These are phyloP conservation scores for Iodosphaeria phyllophila DNA, from an alignment of 2,329 filamentous ascomycete genomes.

Conservation along the genomic window DNA sequence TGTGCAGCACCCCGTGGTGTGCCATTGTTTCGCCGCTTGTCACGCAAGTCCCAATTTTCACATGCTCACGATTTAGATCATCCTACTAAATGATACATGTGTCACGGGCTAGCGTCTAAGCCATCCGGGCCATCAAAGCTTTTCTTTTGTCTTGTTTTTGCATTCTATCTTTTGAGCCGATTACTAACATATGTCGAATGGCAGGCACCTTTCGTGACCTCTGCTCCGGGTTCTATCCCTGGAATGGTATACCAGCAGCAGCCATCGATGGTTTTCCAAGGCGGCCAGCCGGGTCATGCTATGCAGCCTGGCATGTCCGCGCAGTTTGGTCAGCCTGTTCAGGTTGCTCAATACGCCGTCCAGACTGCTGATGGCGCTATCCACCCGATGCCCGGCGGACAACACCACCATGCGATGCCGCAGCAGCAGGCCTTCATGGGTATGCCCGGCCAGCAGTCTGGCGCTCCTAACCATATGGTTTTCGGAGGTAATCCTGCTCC, in stretches of 20 bases:
- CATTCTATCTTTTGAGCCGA: too few relatives aligned
- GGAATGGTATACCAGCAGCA: constrained; percentile 7
- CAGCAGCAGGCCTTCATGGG: constrained; percentile 2
- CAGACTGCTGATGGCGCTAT: too few relatives aligned
- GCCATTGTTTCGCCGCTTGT: too few relatives aligned
- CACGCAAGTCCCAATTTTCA: too few relatives aligned
- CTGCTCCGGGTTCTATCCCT: constrained; percentile 6
- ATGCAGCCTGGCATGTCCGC: constrained; percentile 1
- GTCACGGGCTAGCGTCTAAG: too few relatives aligned
- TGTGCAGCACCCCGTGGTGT: too few relatives aligned
- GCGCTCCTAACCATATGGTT: constrained; percentile 1
- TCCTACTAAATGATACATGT: too few relatives aligned
- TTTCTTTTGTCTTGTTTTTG: too few relatives aligned
- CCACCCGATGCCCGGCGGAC: constrained; percentile 1
- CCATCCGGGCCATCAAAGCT: too few relatives aligned
- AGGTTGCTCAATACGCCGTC: neutral
- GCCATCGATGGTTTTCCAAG: constrained; percentile 5
- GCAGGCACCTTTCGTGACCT: constrained; percentile 4
- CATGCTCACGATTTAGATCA: too few relatives aligned
- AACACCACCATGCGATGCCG: neutral
- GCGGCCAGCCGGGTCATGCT: constrained; percentile 1
- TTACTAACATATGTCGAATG: neutral
- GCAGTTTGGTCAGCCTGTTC: constrained; percentile 1
- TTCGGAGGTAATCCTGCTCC: constrained; percentile 4
- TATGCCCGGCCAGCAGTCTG: constrained; percentile 1